Percentiles rank a stretch among this genome's conserved stretches.
These are phyloP conservation scores for Penicillium subrubescens DNA, from an alignment of 495 filamentous ascomycete species.

Conservation along the genomic window DNA sequence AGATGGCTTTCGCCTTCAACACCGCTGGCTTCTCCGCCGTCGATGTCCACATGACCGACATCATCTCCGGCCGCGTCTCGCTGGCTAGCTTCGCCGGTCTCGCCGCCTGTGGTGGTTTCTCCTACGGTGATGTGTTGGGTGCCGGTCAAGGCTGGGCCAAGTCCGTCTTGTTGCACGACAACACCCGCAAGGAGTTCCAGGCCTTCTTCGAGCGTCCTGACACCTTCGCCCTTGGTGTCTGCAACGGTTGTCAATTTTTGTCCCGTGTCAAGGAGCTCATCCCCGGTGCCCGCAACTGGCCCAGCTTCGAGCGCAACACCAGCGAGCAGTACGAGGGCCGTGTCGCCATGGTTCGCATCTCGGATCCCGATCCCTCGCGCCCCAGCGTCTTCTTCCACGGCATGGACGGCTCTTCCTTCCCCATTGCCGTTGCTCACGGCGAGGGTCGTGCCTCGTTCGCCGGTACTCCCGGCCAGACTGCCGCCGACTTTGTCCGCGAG, in stretches of 20 bases:
- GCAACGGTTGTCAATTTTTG: conserved; percentile 97
- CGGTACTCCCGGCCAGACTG: conserved; percentile 35
- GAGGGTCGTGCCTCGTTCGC: conserved; percentile 86
- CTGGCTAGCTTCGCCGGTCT: conserved; percentile 83
- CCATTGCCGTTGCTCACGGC: conserved; percentile 88
- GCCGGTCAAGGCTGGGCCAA: conserved; percentile 98
- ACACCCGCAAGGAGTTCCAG: conserved; percentile 74
- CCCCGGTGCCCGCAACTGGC: conserved; percentile 84
- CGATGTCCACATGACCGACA: conserved; percentile 97
- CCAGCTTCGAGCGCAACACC: conserved; percentile 80
- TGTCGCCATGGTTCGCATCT: conserved; percentile 83
- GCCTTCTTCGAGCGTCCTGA: conserved; percentile 85
- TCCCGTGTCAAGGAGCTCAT: conserved; percentile 81
- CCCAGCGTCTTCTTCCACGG: conserved; percentile 91
- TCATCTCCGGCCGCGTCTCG: conserved; percentile 73
- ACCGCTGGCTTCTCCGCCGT: conserved; percentile 87
- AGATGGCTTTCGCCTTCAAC: conserved; percentile 97
- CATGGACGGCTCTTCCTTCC: conserved; percentile 81
- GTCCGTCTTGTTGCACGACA: conserved; percentile 80
- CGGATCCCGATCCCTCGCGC: conserved; percentile 53
- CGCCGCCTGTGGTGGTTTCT: conserved; percentile 95
- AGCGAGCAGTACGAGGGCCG: conserved; percentile 94
- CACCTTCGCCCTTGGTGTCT: conserved; percentile 92
- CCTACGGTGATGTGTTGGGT: conserved; percentile 93
- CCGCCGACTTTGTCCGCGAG: conserved; percentile 57